Evolutionary conservation across 805 yeast species (phyloP).

Genomic region (Schizosaccharomyces osmophilus): DNA sequence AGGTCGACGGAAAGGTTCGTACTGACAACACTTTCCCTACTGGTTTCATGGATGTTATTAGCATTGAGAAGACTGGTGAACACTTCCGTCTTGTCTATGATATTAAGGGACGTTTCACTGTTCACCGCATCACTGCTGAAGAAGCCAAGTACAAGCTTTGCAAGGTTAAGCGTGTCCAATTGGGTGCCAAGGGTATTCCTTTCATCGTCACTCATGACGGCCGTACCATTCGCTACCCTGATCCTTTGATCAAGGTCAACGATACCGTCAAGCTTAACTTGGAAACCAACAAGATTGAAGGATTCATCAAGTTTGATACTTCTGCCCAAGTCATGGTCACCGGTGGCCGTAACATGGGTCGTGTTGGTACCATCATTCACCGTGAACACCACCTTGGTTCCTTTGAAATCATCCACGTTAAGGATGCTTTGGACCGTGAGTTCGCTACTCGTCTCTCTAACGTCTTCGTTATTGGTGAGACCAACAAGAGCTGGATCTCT

Average conservation of each 20-base stretch:
- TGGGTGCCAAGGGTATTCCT: slow-evolving; percentile 96
- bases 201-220: slow-evolving; percentile 98
- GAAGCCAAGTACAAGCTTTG: slow-evolving; percentile 96
- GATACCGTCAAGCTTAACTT: slow-evolving; percentile 94
- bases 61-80: slow-evolving; percentile 95
- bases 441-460: slow-evolving; percentile 83
- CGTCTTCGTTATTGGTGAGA: slow-evolving; percentile 90
- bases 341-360: slow-evolving; percentile 97
- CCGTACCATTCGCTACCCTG: slow-evolving; percentile 98
- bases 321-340: slow-evolving; percentile 82
- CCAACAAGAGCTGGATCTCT: slow-evolving; percentile 79
- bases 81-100: slow-evolving; percentile 98
- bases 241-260: slow-evolving; percentile 86
- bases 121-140: slow-evolving; percentile 97
- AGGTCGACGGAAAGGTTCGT: slow-evolving; percentile 98
- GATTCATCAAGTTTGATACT: slow-evolving; percentile 74
- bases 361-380: slow-evolving; percentile 89
- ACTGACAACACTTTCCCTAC: slow-evolving; percentile 97
- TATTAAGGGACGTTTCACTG: slow-evolving; percentile 96
- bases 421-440: slow-evolving; percentile 82
- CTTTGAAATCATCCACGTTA: slow-evolving; percentile 89
- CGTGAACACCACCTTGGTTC: slow-evolving; percentile 97
- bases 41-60: slow-evolving; percentile 97
- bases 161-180: slow-evolving; percentile 92
- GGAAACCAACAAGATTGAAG: slow-evolving; percentile 82